These are phyloP conservation scores for Brassica rapa DNA, from an alignment of 345 rosid genomes.

Conservation along the genomic window DNA sequence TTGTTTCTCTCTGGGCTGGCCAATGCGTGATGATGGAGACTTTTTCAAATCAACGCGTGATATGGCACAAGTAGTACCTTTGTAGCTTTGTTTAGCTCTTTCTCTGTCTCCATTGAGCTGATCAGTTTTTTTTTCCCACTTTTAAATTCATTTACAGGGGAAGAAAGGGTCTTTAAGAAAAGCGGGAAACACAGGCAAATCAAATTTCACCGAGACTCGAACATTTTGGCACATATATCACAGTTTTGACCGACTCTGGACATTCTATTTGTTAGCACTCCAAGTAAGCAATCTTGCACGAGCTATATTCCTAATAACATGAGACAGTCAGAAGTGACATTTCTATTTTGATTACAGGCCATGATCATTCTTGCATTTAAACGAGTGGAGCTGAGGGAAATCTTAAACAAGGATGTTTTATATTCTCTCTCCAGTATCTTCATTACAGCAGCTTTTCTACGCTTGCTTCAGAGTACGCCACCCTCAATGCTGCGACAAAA, in stretches of 20 bases:
- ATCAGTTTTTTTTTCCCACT: conserved; percentile 1
- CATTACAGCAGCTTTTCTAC: conserved; percentile 92
- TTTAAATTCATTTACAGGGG: conserved; percentile 49
- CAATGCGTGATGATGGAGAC: conserved; percentile 99
- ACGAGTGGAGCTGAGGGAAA: conserved; percentile 55
- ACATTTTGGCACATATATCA: conserved; percentile 96
- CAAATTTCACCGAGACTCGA: conserved; percentile 87
- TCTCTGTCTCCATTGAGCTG: conserved; percentile 18
- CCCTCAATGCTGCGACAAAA: conserved; percentile 11
- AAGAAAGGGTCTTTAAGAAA: conserved; percentile 50
- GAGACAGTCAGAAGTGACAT: conserved; percentile 7
- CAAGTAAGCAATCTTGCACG: conserved; percentile 56
- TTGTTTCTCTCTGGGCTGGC: conserved; percentile 99
- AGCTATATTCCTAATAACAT: conserved; percentile 18
- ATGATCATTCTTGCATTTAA: conserved; percentile 83
- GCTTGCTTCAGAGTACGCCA: conserved; percentile 77
- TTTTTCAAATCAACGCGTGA: conserved; percentile 83
- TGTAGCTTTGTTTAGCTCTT: conserved; percentile 31
- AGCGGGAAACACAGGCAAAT: conserved; percentile 80
- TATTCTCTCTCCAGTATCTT: conserved; percentile 82
- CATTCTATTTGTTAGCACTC: conserved; percentile 80
- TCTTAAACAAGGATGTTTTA: conserved; percentile 62
- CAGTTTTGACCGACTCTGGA: conserved; percentile 94
- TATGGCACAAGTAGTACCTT: conserved; percentile 43
- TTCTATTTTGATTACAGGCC: conserved; percentile 53